phyloP scores from a whole-genome alignment of 495 filamentous ascomycete genomes.

The Staphylotrichum longicolle region DNA sequence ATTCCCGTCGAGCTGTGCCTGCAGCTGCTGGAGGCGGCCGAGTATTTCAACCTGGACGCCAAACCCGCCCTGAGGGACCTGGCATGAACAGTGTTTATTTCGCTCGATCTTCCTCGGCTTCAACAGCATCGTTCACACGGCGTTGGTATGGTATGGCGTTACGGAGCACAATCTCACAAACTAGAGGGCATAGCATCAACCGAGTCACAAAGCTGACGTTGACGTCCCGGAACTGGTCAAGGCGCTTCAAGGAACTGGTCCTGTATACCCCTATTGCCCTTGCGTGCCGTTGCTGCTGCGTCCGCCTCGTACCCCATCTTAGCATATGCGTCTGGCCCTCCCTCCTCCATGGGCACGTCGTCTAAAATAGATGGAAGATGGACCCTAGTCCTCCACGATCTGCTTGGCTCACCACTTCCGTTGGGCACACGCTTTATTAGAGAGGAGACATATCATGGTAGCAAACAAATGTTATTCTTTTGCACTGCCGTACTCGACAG shows the following conservation, averaged over 20 bases:
- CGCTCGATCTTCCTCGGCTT: not conserved
- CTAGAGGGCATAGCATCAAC: not conserved
- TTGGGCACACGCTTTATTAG: slow-evolving; percentile 48
- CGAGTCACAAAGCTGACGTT: not conserved
- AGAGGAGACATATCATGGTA: slow-evolving; percentile 36
- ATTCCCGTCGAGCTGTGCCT: slow-evolving; percentile 82
- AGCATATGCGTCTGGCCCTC: slow-evolving; percentile 68
- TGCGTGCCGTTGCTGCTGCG: not conserved
- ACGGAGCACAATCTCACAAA: not conserved
- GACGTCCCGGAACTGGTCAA: not conserved
- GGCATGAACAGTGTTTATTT: not conserved
- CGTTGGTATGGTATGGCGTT: slow-evolving; percentile 7
- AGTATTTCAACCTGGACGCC: slow-evolving; percentile 62
- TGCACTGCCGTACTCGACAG: too few species aligned
- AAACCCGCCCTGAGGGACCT: not conserved
- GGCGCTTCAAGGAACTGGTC: not conserved
- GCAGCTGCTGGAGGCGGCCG: slow-evolving; percentile 86
- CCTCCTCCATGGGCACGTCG: slow-evolving; percentile 60
- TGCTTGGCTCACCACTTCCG: slow-evolving; percentile 42
- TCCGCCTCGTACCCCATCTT: slow-evolving; percentile 43
- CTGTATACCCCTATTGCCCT: not conserved
- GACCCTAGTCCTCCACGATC: slow-evolving; percentile 47
- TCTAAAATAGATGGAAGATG: slow-evolving; percentile 79
- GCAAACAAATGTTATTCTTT: not conserved
- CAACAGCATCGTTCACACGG: slow-evolving; percentile 3